Conservation (phyloP, 106 monocot genomes). For the Dactylorhiza incarnata region DNA sequence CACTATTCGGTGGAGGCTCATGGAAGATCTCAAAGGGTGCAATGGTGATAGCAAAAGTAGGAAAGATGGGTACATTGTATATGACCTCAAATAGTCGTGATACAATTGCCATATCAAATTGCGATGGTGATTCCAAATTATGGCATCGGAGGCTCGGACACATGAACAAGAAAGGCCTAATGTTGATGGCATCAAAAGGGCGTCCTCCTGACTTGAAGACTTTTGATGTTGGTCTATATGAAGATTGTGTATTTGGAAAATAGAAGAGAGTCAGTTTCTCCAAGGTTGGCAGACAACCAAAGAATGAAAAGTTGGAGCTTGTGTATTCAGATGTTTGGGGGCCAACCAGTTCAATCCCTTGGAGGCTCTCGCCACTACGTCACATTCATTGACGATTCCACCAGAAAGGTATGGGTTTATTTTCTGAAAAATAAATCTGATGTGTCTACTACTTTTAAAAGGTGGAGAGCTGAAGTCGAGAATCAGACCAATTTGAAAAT, state of each 20-base stretch:
- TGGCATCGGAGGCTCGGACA: background rate
- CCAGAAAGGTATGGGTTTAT: background rate
- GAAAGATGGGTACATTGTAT: too few relatives aligned
- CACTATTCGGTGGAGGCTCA: too few relatives aligned
- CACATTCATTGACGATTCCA: background rate
- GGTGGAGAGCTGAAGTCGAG: background rate
- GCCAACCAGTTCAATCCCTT: background rate
- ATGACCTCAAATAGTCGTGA: too few relatives aligned
- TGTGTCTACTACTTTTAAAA: background rate
- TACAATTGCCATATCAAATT: too few relatives aligned
- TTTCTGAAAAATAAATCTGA: background rate
- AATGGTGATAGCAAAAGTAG: too few relatives aligned
- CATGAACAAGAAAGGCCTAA: background rate
- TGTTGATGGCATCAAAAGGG: background rate
- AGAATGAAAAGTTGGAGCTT: background rate
- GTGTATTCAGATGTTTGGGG: background rate
- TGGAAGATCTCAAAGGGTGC: too few relatives aligned
- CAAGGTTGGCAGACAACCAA: background rate
- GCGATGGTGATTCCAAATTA: too few relatives aligned
- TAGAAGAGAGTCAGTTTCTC: background rate
- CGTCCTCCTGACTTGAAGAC: background rate
- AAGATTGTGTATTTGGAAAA: background rate
- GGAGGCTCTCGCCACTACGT: background rate
- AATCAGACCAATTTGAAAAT: background rate
- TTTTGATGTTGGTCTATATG: background rate